Conservation (phyloP, 2,329 filamentous ascomycete genomes). For the Cytospora piceae region DNA sequence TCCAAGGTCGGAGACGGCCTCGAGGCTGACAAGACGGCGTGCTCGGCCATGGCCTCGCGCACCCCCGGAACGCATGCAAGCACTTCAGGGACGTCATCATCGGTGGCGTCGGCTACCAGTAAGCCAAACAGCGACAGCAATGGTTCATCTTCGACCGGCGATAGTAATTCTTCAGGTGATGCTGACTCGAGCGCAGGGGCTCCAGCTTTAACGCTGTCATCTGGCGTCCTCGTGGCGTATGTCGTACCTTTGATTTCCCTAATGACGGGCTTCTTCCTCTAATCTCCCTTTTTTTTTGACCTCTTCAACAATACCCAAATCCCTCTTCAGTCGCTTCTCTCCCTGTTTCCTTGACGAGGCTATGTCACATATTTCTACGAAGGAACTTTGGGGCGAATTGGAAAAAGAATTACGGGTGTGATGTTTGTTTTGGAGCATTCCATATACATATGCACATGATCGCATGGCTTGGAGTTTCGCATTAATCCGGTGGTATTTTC, state of each 20-base stretch:
- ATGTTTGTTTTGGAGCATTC: neutral
- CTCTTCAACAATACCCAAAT: neutral
- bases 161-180: constrained; percentile 18
- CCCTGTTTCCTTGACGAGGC: neutral
- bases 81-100: constrained; percentile 16
- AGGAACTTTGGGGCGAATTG: neutral
- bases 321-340: neutral
- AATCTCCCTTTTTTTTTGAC: neutral
- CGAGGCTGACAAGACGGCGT: constrained; percentile 21
- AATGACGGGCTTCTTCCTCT: constrained; percentile 23
- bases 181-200: constrained; percentile 27
- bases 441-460: neutral
- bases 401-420: constrained; percentile 3
- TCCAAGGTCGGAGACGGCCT: constrained; percentile 27
- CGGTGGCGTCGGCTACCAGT: constrained; percentile 26
- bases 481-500: neutral
- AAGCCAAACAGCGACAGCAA: constrained; percentile 27
- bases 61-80: constrained; percentile 22
- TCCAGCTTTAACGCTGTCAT: constrained; percentile 11
- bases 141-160: constrained; percentile 6
- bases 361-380: neutral
- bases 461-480: neutral
- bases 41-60: constrained; percentile 23
- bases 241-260: constrained; percentile 24
- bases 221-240: constrained; percentile 17